Conservation (phyloP, 441 rosid species). For the Gossypium gossypioides region DNA sequence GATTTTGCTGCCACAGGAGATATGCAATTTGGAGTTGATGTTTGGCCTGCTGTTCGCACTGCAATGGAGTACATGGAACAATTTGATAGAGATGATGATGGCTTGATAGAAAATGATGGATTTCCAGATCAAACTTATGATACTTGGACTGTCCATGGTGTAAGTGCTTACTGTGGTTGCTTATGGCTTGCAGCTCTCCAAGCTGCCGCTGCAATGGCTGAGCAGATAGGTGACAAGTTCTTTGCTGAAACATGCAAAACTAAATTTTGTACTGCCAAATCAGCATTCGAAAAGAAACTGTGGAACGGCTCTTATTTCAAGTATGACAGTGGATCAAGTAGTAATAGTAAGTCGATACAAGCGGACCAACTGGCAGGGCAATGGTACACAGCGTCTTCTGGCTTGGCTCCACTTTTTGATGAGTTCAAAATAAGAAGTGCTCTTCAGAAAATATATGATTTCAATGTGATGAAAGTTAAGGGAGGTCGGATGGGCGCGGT, state of each 20-base stretch:
- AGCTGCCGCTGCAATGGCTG: conserved; percentile 93
- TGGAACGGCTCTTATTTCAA: conserved; percentile 94
- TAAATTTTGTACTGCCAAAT: conserved; percentile 63
- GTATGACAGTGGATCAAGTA: conserved; percentile 82
- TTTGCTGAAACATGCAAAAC: conserved; percentile 77
- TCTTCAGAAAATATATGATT: conserved; percentile 70
- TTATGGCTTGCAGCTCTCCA: conserved; percentile 93
- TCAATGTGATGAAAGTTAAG: conserved; percentile 77
- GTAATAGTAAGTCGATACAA: conserved; percentile 93
- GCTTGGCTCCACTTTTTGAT: conserved; percentile 75
- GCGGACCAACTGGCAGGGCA: conserved; percentile 96
- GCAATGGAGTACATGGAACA: conserved; percentile 98
- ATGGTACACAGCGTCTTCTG: conserved; percentile 91
- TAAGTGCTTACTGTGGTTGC: conserved; percentile 92
- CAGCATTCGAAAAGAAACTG: conserved; percentile 63
- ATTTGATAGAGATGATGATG: conserved; percentile 80
- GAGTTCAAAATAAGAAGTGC: conserved; percentile 62
- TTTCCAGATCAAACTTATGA: conserved; percentile 97
- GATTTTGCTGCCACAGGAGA: conserved; percentile 97
- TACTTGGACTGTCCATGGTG: conserved; percentile 92
- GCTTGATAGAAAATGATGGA: conserved; percentile 90
- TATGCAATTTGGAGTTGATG: conserved; percentile 83
- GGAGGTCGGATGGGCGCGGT: conserved; percentile 95
- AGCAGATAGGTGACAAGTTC: conserved; percentile 76
- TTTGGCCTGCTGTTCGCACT: conserved; percentile 93